phyloP scores from a whole-genome alignment of 768 basidiomycete genomes.

The Phaffia tasmanica region DNA sequence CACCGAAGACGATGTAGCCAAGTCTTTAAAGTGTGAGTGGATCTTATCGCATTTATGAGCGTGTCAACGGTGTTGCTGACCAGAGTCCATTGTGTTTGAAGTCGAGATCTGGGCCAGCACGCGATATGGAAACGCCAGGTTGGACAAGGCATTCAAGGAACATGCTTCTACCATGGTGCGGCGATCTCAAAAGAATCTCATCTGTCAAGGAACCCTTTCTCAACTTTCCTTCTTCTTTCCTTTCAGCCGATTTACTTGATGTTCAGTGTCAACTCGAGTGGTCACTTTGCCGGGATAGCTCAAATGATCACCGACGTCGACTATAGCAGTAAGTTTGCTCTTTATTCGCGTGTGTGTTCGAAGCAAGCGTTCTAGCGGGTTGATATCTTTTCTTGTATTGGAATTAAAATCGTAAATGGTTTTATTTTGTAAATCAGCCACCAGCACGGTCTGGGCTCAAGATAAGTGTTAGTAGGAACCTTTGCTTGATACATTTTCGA shows the following conservation, averaged over 20 bases:
- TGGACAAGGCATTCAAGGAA: constrained; percentile 96
- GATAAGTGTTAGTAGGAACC: constrained; percentile 58
- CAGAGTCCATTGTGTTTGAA: constrained; percentile 51
- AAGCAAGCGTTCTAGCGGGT: too few species aligned
- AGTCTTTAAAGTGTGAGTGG: constrained; percentile 50
- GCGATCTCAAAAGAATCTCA: neutral
- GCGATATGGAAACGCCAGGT: constrained; percentile 89
- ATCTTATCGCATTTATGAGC: neutral
- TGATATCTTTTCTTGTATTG: too few species aligned
- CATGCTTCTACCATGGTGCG: constrained; percentile 51
- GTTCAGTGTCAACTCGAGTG: constrained; percentile 77
- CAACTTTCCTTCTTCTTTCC: neutral
- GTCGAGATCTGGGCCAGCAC: constrained; percentile 87
- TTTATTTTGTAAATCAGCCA: too few species aligned
- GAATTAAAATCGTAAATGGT: too few species aligned
- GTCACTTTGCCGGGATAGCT: constrained; percentile 24
- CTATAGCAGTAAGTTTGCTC: constrained; percentile 21
- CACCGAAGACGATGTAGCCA: constrained; percentile 90
- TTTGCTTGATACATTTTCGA: too few species aligned
- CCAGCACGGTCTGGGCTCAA: constrained; percentile 82
- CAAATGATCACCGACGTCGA: constrained; percentile 27
- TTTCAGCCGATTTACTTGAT: constrained; percentile 72
- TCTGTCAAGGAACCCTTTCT: neutral
- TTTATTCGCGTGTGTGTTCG: too few species aligned
- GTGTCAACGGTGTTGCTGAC: neutral